A percentile compares a stretch with the other conserved stretches of the same genome.
Evolutionary conservation across 164 flowering plant species (phyloP).

Genomic region (Annona cherimola): DNA sequence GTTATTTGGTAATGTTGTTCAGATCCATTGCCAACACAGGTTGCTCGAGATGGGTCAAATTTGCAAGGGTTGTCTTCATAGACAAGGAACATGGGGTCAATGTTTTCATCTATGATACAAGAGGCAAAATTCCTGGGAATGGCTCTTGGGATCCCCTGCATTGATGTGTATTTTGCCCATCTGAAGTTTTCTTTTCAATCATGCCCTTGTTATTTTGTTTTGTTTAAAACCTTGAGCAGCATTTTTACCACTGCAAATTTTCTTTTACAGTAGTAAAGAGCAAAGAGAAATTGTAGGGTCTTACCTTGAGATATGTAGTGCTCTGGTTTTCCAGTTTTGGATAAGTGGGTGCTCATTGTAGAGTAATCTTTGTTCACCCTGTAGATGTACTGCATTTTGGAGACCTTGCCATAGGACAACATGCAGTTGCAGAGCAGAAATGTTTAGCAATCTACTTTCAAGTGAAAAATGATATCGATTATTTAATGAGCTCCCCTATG

Average conservation of each 20-base stretch:
- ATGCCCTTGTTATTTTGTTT: neutral
- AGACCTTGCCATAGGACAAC: too few species aligned
- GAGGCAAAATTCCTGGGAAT: constrained; percentile 74
- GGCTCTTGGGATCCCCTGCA: constrained; percentile 88
- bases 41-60: constrained; percentile 33
- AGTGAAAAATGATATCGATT: too few species aligned
- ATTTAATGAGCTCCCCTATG: too few species aligned
- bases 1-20: neutral
- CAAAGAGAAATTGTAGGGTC: neutral
- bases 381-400: too few species aligned
- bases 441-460: too few species aligned
- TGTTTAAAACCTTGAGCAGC: neutral
- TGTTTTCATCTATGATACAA: constrained; percentile 84
- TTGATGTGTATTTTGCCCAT: constrained; percentile 60
- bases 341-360: neutral
- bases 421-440: too few species aligned
- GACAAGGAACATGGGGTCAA: constrained; percentile 77
- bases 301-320: neutral
- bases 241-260: neutral
- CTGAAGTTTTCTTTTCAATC: neutral
- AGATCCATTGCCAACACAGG: constrained; percentile 30
- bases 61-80: constrained; percentile 39
- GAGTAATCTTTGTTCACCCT: too few species aligned
- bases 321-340: neutral
- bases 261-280: neutral